Base-by-base conservation (phyloP, 2,329 filamentous ascomycete species). In the Arachnomyces sp. region DNA sequence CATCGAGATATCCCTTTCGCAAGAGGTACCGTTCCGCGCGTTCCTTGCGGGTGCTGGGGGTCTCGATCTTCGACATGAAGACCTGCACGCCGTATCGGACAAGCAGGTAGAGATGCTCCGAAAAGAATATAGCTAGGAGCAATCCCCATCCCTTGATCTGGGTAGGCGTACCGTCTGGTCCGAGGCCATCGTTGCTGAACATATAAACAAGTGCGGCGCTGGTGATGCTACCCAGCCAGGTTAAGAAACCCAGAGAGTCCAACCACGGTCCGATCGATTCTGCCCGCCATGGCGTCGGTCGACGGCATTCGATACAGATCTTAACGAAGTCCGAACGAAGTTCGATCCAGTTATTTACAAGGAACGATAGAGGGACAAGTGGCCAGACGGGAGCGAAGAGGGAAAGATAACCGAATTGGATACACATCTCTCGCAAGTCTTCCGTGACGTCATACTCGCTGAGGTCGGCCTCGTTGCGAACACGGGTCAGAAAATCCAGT, bases 201-300 rank as follows among this genome's bases (percentile, higher is more conserved):
- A 98, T 78, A 61, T 88, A 95, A 1, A 95, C 84, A 35, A 96
- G 77, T 0, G 89, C 87, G 0, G 88, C 80, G 40, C 84, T 88
- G 4, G 88, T 93, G 44, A 96, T 70, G 50, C 84, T 92, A 31
- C 92, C 92, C 16, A 95, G 71, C 92, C 92, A 96, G 3, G 87
- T 84, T n/a, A 96, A 70, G 59, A 96, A 93, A 12, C 82, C 82
- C 2, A 98, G 72, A 1, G 85, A 82, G 49, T 88, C 78, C 9
- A 96, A 71, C 84, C 88, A 96, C 1, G 92, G 89, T 0, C 92
- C 92, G 51, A 98, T 96, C 1, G 86, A 92, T 65, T 96, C 92
- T 1, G 87, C 81, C 39, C 92, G 80, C 76, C 84, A 87, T 1
- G 92, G 92, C 29, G 86, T 86, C 0, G 92, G 92, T 3, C 92